phyloP scores from a whole-genome alignment of 2,329 filamentous ascomycete species.

The Aspergillus bombycis region DNA sequence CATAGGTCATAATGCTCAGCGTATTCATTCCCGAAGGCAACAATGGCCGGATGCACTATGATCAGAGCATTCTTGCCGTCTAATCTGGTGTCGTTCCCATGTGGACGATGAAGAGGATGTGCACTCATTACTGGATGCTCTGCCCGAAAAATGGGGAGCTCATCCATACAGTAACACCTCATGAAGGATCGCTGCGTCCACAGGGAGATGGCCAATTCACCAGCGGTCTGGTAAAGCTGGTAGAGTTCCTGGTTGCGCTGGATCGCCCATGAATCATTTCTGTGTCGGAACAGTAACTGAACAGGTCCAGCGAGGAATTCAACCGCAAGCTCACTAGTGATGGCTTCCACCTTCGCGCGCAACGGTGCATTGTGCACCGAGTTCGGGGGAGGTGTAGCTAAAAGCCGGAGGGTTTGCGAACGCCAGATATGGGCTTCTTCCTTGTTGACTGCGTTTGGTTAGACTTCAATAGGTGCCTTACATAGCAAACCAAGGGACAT shows the following conservation, averaged over 20 bases:
- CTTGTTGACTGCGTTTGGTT: constrained; percentile 15
- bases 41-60: constrained; percentile 23
- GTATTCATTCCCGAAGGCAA: constrained; percentile 26
- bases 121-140: constrained; percentile 16
- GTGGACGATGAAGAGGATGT: constrained; percentile 24
- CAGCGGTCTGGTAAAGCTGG: constrained; percentile 15
- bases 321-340: background rate
- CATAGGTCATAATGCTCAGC: constrained; percentile 25
- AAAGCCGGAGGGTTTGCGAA: constrained; percentile 22
- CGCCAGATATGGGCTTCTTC: constrained; percentile 25
- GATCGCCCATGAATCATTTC: background rate
- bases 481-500: background rate
- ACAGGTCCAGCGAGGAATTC: constrained; percentile 6
- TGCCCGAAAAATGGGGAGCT: background rate
- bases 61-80: constrained; percentile 20
- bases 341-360: background rate
- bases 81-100: constrained; percentile 21
- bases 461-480: background rate
- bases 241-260: constrained; percentile 3
- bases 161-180: constrained; percentile 1
- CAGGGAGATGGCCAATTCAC: constrained; percentile 18
- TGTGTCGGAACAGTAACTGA: constrained; percentile 1
- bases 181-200: constrained; percentile 26
- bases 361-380: background rate
- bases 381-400: constrained; percentile 12